A percentile compares a stretch with the other conserved stretches of the same genome.
These are phyloP conservation scores for Periconia digitata DNA, from an alignment of 2,329 filamentous ascomycete genomes.

Conservation along the genomic window DNA sequence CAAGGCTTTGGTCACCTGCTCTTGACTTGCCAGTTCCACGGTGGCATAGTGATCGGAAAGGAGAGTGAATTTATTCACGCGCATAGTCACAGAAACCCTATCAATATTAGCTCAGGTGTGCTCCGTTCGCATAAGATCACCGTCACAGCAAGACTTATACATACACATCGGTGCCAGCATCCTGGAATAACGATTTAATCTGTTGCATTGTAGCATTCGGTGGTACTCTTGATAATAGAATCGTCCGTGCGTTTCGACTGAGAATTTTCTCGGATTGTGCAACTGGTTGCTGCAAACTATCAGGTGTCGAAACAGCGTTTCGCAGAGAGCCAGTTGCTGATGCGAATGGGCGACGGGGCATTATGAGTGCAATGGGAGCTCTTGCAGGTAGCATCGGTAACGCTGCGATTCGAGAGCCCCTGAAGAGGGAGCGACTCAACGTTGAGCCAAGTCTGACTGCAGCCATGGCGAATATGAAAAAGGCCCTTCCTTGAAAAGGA, in stretches of 20 bases:
- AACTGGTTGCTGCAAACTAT: background rate
- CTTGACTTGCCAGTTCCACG: constrained; percentile 17
- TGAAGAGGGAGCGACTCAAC: constrained; percentile 13
- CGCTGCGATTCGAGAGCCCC: constrained; percentile 13
- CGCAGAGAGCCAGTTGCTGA: constrained; percentile 8
- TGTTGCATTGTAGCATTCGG: constrained; percentile 2
- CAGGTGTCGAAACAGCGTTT: background rate
- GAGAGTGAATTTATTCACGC: constrained; percentile 25
- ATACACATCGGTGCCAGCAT: constrained; percentile 22
- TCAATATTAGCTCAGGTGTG: background rate
- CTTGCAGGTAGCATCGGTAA: constrained; percentile 12
- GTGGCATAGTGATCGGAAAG: constrained; percentile 12
- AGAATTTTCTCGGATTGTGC: background rate
- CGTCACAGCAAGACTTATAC: constrained; percentile 3
- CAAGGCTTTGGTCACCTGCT: constrained; percentile 18
- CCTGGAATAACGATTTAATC: constrained; percentile 14
- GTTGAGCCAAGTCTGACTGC: constrained; percentile 12
- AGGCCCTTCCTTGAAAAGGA: background rate
- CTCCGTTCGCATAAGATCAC: background rate
- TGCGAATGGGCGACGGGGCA: constrained; percentile 14
- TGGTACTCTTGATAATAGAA: no score
- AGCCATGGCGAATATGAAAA: constrained; percentile 13
- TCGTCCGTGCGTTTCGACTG: background rate
- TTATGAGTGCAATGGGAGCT: constrained; percentile 6
- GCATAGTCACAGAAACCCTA: constrained; percentile 20